These are phyloP conservation scores for Antrodiella citrinella DNA, from an alignment of 768 basidiomycete species.

Conservation along the genomic window DNA sequence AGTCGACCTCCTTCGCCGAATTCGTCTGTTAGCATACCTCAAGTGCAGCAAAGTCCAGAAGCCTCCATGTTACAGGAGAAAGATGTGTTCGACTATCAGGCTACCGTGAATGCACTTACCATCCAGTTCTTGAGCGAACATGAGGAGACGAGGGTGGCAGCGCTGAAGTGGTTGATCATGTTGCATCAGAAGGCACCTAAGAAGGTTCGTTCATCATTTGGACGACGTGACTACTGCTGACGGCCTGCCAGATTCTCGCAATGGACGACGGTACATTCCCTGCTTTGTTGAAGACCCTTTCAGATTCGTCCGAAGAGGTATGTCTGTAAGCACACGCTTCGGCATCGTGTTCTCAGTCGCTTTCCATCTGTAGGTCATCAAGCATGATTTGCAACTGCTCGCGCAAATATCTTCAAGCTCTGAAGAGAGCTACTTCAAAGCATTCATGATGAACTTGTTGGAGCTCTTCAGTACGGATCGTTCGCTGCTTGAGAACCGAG, in stretches of 20 bases:
- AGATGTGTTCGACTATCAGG: constrained; percentile 76
- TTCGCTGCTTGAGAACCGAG: constrained; percentile 79
- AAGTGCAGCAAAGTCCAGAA: constrained; percentile 18
- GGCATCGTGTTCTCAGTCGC: not conserved
- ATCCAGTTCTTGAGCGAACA: constrained; percentile 94
- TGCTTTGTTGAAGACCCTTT: constrained; percentile 88
- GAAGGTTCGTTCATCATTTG: constrained; percentile 46
- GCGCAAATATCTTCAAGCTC: constrained; percentile 96
- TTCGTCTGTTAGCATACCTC: constrained; percentile 19
- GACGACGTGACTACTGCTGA: not conserved
- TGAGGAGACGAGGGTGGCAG: constrained; percentile 92
- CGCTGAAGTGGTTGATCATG: constrained; percentile 97
- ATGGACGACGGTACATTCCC: constrained; percentile 98
- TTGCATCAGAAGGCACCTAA: constrained; percentile 95
- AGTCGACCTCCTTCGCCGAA: constrained; percentile 27
- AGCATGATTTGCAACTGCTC: constrained; percentile 89
- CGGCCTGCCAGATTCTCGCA: constrained; percentile 63
- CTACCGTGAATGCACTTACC: constrained; percentile 87
- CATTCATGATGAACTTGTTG: constrained; percentile 91
- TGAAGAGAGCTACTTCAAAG: constrained; percentile 91
- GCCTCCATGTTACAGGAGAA: constrained; percentile 34
- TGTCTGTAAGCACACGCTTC: constrained; percentile 8
- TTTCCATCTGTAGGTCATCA: constrained; percentile 67
- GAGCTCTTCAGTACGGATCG: constrained; percentile 94
- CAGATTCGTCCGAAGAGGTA: constrained; percentile 94